Conservation (phyloP, 148 eudicot genomes). For the Diospyros lotus region DNA sequence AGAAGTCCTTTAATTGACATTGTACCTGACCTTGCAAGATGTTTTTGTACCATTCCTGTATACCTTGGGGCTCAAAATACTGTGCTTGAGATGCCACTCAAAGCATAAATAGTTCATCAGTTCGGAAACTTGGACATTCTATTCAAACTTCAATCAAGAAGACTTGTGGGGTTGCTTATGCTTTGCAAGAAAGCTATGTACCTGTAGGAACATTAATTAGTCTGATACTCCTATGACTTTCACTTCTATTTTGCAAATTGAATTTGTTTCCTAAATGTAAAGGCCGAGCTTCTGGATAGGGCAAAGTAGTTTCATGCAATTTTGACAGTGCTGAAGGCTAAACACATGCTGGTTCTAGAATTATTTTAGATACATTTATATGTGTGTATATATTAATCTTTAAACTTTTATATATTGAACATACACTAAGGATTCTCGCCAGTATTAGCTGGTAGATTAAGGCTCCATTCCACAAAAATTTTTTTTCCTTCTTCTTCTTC, state of each 20-base stretch:
- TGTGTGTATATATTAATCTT: not conserved
- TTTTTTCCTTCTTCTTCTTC: too few species aligned
- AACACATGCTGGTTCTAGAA: not conserved
- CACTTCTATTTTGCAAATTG: not conserved
- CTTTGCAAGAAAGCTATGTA: not conserved
- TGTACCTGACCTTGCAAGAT: not conserved
- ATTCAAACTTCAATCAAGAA: not conserved
- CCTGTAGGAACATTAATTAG: not conserved
- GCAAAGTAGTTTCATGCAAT: not conserved
- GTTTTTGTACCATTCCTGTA: not conserved
- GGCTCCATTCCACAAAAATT: not conserved
- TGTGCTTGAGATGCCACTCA: not conserved
- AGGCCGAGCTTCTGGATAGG: not conserved
- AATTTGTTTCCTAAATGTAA: not conserved
- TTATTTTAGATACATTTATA: not conserved
- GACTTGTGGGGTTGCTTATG: not conserved
- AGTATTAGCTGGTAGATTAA: not conserved
- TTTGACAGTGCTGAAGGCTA: not conserved
- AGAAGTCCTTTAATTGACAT: not conserved
- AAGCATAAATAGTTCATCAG: not conserved
- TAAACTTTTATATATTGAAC: not conserved
- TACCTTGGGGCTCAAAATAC: not conserved
- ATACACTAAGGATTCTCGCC: not conserved
- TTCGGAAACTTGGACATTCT: not conserved
- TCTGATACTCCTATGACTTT: not conserved